Base-by-base conservation (phyloP, 2,329 filamentous ascomycete genomes). In the Cladosporium sp. region DNA sequence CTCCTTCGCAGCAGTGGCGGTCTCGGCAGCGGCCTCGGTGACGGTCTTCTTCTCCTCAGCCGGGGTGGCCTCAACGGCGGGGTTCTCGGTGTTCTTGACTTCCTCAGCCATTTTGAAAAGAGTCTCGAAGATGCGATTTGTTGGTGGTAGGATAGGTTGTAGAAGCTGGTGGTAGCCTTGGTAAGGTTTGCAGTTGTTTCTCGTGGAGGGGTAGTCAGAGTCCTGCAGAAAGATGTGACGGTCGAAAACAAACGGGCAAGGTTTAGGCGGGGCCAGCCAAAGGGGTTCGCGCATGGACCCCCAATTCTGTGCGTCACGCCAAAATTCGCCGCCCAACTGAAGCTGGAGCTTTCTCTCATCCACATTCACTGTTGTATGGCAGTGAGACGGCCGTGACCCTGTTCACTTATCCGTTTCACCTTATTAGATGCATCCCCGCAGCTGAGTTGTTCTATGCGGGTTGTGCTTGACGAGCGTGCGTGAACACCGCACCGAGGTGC, bases 1-100 rank as follows among this genome's bases (percentile, higher is more conserved):
- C 63, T 76, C 74, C 67, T 76, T 76, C 16, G 74, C 73, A 35
- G 72, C 68, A 14, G 67, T 58, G 19, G 68, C 70, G 31, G 66
- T 63, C 43, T 68, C 65, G 32, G 64, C 57, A 32, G 66, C 71
- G 52, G 67, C 64, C 53, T 70, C 68, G 45, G 64, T 66, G 48
- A 68, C 63, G 16, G 63, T 64, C 57, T 70, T 69, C 59, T 59
- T 51, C 61, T 71, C 70, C 56, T 69, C 68, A 51, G 71, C 66
- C 45, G 67, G 65, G 52, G 65, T 67, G 62, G 70, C 67, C 66
- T 63, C 58, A 18, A 59, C 57, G 54, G 58, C 54, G 56, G 59
- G 53, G 58, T 50, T 49, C 14, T 63, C 61, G 55, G 60, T 58
- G 52, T 58, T 59, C 62, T 64, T 63, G 49, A 61, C 59, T 50